Conservation (phyloP, 495 filamentous ascomycete genomes). For the Massariosphaeria phaeospora region DNA sequence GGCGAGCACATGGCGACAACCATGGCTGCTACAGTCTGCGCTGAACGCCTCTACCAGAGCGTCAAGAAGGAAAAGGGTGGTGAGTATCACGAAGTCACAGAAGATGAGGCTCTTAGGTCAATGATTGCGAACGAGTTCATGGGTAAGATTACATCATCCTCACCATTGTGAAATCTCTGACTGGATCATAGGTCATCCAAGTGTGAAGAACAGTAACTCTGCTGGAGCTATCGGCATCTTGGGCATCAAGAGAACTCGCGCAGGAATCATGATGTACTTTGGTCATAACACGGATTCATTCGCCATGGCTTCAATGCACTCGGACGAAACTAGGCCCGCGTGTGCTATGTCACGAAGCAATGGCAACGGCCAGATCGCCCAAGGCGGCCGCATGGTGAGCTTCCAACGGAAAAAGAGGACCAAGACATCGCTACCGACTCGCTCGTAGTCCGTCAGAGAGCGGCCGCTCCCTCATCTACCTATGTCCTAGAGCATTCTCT, state of each 20-base stretch:
- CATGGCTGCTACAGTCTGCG: conserved; percentile 72
- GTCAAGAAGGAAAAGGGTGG: conserved; percentile 57
- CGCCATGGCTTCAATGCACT: conserved; percentile 80
- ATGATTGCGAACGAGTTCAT: conserved; percentile 79
- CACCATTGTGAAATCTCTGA: too few relatives aligned
- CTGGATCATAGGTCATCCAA: conserved; percentile 70
- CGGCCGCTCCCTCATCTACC: too few relatives aligned
- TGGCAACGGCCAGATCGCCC: conserved; percentile 38
- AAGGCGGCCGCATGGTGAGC: conserved; percentile 38
- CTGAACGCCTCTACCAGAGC: conserved; percentile 66
- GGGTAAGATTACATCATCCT: conserved; percentile 49
- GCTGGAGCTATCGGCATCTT: conserved; percentile 77
- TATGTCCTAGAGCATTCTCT: too few relatives aligned
- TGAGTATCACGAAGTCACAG: conserved; percentile 56
- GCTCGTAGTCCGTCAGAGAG: too few relatives aligned
- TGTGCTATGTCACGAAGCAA: conserved; percentile 75
- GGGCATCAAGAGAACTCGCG: conserved; percentile 68
- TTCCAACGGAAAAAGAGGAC: conserved; percentile 26
- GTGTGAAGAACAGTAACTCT: conserved; percentile 64
- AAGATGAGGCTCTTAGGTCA: conserved; percentile 64
- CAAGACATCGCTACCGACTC: too few relatives aligned
- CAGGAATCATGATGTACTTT: conserved; percentile 74
- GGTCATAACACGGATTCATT: conserved; percentile 93
- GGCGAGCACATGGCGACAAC: conserved; percentile 97
- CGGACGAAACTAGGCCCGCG: conserved; percentile 60